Percentiles rank a stretch among this genome's conserved stretches.
These are phyloP conservation scores for Kwoniella dendrophila DNA, from an alignment of 768 basidiomycete species.

Conservation along the genomic window DNA sequence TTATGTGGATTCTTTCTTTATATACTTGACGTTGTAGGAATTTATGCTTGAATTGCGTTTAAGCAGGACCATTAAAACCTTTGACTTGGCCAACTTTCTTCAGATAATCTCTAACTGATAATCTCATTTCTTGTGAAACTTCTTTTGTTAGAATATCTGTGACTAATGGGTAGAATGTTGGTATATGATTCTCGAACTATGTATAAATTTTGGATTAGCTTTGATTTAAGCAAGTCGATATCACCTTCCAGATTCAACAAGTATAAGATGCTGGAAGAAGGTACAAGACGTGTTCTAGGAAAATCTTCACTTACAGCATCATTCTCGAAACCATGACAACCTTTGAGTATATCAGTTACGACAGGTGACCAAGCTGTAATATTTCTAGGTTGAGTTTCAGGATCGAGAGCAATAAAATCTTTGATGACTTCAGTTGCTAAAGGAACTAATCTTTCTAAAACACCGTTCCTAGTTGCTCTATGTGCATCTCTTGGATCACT, in stretches of 20 bases:
- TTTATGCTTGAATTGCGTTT: too few species aligned
- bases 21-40: too few species aligned
- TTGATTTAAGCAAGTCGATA: too few species aligned
- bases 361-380: constrained; percentile 99
- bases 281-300: neutral
- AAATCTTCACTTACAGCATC: constrained; percentile 70
- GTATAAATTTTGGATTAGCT: constrained; percentile 15
- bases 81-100: constrained; percentile 63
- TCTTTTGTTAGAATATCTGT: constrained; percentile 84
- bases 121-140: constrained; percentile 76
- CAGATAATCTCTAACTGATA: constrained; percentile 76
- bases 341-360: constrained; percentile 88
- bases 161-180: constrained; percentile 85
- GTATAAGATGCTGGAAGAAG: too few species aligned
- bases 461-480: constrained; percentile 61
- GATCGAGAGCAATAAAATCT: constrained; percentile 84
- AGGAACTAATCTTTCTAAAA: constrained; percentile 69
- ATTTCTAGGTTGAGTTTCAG: constrained; percentile 91
- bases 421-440: constrained; percentile 82
- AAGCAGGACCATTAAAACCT: constrained; percentile 18
- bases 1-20: too few species aligned
- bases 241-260: too few species aligned
- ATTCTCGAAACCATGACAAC: constrained; percentile 85
- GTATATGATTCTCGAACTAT: constrained; percentile 88
- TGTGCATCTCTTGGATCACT: constrained; percentile 86